phyloP scores from a whole-genome alignment of 441 rosid species.

The Bruguiera hainesii region DNA sequence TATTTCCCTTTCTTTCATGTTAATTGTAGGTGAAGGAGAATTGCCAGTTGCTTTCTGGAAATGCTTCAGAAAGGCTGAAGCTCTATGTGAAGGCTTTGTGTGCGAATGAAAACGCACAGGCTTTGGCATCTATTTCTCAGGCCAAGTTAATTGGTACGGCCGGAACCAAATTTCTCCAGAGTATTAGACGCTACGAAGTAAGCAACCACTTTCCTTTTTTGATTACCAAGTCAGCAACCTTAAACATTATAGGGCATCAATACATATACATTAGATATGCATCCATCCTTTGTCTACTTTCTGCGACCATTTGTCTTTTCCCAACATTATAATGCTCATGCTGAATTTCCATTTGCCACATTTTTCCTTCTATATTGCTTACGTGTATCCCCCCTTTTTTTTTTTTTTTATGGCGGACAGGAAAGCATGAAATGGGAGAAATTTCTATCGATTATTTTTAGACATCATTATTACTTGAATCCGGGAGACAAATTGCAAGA shows the following conservation, averaged over 20 bases:
- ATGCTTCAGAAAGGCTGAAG: conserved; percentile 53
- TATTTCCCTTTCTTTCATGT: not conserved
- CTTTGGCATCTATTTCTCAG: conserved; percentile 47
- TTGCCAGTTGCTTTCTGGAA: conserved; percentile 43
- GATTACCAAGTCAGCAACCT: not conserved
- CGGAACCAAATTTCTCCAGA: conserved; percentile 44
- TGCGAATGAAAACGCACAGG: conserved; percentile 43
- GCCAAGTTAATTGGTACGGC: conserved; percentile 43
- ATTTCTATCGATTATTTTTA: conserved; percentile 45
- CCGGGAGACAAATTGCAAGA: conserved; percentile 49
- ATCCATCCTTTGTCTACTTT: no score
- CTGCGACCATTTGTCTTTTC: no score
- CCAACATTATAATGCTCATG: not conserved
- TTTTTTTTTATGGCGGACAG: conserved; percentile 29
- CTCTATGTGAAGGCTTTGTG: conserved; percentile 56
- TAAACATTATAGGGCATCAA: no score
- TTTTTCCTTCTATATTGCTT: not conserved
- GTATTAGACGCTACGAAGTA: conserved; percentile 59
- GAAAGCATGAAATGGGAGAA: conserved; percentile 80
- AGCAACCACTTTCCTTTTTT: conserved; percentile 11
- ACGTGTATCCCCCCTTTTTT: not conserved
- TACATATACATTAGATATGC: no score
- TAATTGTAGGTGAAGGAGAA: conserved; percentile 54
- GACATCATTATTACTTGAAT: conserved; percentile 25
- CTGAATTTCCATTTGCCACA: not conserved